phyloP scores from a whole-genome alignment of 2,329 filamentous ascomycete species.

The Colletotrichum sidae region DNA sequence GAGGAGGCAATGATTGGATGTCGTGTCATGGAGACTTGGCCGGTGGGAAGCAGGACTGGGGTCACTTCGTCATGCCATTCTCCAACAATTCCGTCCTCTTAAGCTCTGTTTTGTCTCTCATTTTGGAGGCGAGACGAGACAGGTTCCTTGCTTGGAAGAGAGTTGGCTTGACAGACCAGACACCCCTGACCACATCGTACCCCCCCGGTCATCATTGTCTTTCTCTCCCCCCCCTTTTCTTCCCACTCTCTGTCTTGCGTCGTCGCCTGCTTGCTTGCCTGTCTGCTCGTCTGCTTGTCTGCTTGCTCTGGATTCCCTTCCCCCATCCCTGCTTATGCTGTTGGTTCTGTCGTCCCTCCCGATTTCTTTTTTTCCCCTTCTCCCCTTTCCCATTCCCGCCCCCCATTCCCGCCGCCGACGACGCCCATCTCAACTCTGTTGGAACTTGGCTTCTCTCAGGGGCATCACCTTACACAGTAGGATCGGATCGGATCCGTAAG shows the following conservation, averaged over 20 bases:
- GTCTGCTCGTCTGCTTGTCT: not conserved
- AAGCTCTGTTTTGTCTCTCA: too few relatives aligned
- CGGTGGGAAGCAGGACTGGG: too few relatives aligned
- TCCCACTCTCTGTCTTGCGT: not conserved
- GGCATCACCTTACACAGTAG: too few relatives aligned
- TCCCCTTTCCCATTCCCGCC: not conserved
- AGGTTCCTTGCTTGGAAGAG: too few relatives aligned
- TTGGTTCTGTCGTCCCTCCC: conserved; percentile 4
- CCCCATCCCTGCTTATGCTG: conserved; percentile 9
- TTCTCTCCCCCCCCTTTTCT: not conserved
- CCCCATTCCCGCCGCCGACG: not conserved
- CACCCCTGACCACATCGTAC: not conserved
- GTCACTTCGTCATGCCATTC: too few relatives aligned
- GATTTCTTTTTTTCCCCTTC: not conserved
- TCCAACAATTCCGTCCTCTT: too few relatives aligned
- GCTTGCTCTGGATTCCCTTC: not conserved
- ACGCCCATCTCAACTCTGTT: not conserved
- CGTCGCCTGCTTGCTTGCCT: not conserved
- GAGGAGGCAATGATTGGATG: too few relatives aligned
- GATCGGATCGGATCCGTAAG: too few relatives aligned
- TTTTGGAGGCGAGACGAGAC: too few relatives aligned
- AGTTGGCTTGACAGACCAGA: not conserved
- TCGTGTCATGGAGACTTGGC: too few relatives aligned
- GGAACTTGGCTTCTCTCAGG: not conserved
- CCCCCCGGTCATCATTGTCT: not conserved